phyloP scores from a whole-genome alignment of 2,329 filamentous ascomycete genomes.

The Polychaeton citri region DNA sequence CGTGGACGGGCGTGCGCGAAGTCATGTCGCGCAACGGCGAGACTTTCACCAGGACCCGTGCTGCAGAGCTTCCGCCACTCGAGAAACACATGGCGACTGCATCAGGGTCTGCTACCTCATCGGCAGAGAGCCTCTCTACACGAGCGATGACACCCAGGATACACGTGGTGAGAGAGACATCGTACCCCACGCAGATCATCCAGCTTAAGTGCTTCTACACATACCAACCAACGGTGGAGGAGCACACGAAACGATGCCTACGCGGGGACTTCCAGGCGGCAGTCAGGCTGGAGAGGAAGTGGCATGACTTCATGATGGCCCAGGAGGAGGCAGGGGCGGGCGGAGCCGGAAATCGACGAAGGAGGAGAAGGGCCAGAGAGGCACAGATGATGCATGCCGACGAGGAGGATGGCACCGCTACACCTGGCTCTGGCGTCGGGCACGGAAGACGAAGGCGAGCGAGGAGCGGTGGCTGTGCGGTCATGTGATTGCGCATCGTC shows the following conservation, averaged over 20 bases:
- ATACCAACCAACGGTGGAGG: constrained; percentile 88
- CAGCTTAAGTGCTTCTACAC: constrained; percentile 87
- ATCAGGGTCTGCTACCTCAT: constrained; percentile 17
- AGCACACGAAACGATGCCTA: constrained; percentile 78
- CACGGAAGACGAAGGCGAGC: constrained; percentile 31
- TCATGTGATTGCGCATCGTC: constrained; percentile 39
- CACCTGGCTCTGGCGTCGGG: constrained; percentile 17
- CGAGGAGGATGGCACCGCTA: constrained; percentile 52
- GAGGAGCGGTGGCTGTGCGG: constrained; percentile 33
- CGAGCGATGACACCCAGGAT: constrained; percentile 9
- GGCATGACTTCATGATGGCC: constrained; percentile 89
- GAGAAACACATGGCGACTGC: constrained; percentile 11
- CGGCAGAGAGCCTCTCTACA: constrained; percentile 8
- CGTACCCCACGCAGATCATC: constrained; percentile 67
- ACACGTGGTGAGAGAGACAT: constrained; percentile 22
- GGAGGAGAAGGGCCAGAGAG: constrained; percentile 66
- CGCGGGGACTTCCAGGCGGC: constrained; percentile 63
- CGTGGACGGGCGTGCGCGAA: constrained; percentile 82
- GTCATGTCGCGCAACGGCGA: constrained; percentile 76
- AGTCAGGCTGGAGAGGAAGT: constrained; percentile 70
- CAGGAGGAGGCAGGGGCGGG: constrained; percentile 66
- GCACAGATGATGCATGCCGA: constrained; percentile 68
- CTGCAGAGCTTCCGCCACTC: constrained; percentile 13
- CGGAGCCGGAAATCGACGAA: constrained; percentile 52
- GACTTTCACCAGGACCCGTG: constrained; percentile 38